Evolutionary conservation across 495 filamentous ascomycete genomes (phyloP).

Genomic region (Aspergillus heteromorphus): DNA sequence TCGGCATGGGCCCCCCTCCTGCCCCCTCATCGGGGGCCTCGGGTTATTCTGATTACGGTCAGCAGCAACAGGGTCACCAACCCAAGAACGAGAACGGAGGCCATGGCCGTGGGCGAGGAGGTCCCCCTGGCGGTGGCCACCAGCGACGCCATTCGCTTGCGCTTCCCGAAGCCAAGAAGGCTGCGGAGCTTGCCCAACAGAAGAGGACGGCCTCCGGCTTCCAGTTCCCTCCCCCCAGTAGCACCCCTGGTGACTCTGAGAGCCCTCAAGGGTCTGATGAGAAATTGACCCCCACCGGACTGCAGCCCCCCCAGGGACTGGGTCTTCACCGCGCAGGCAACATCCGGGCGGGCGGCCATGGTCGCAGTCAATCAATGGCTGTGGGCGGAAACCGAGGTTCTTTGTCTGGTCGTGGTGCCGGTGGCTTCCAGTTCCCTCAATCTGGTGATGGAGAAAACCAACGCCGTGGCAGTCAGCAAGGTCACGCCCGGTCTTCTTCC

Average conservation of each 20-base stretch:
- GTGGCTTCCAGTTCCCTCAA: conserved; percentile 66
- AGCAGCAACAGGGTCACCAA: conserved; percentile 52
- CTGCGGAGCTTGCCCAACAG: conserved; percentile 92
- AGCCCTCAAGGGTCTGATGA: conserved; percentile 39
- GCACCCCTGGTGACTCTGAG: conserved; percentile 47
- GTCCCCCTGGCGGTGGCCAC: conserved; percentile 70
- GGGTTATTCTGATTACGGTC: conserved; percentile 77
- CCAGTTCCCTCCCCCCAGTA: conserved; percentile 82
- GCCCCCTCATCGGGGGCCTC: conserved; percentile 95
- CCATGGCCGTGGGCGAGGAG: conserved; percentile 74
- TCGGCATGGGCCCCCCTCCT: conserved; percentile 84
- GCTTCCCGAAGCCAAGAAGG: conserved; percentile 93
- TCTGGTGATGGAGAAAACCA: conserved; percentile 61
- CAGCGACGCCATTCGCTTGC: conserved; percentile 93
- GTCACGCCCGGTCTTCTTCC: conserved; percentile 73
- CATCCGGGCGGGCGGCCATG: conserved; percentile 49
- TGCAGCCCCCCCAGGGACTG: conserved; percentile 36
- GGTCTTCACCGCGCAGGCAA: conserved; percentile 48
- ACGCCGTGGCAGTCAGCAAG: conserved; percentile 61
- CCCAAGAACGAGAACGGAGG: conserved; percentile 60
- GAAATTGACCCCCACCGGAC: conserved; percentile 29
- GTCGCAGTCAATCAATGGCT: conserved; percentile 67
- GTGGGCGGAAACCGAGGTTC: conserved; percentile 53
- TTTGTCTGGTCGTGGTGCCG: conserved; percentile 53
- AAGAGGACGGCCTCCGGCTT: conserved; percentile 91